Conservation (phyloP, 257 asterid species). For the Lycium ferocissimum region DNA sequence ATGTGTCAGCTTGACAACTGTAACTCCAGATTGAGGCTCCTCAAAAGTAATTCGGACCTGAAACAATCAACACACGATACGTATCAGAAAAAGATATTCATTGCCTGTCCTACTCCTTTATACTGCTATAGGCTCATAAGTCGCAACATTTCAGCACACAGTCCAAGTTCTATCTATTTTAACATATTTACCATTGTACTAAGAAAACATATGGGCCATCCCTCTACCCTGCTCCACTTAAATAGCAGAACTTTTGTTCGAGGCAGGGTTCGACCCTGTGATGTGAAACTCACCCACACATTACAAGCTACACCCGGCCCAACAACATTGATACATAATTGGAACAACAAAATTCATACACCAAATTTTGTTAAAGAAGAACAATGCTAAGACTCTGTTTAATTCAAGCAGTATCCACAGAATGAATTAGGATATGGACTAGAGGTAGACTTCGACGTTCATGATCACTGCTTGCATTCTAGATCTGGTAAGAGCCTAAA, state of each 20-base stretch:
- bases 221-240: not conserved
- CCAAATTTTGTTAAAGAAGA: not conserved
- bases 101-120: not conserved
- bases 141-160: not conserved
- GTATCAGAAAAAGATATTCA: not conserved
- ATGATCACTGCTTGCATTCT: not conserved
- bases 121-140: not conserved
- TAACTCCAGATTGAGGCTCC: constrained; percentile 87
- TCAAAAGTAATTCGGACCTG: constrained; percentile 85
- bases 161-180: not conserved
- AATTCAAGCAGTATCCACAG: not conserved
- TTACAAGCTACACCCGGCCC: not conserved
- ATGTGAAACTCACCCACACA: not conserved
- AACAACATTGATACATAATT: not conserved
- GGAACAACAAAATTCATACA: too few species aligned
- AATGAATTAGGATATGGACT: not conserved
- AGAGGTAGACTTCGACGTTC: not conserved
- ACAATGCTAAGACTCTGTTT: not conserved
- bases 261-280: too few species aligned
- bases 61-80: constrained; percentile 26
- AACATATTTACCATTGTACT: not conserved
- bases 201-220: not conserved
- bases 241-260: not conserved
- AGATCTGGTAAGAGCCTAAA: not conserved
- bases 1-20: constrained; percentile 77